phyloP scores from a whole-genome alignment of 1,284 basidiomycete genomes.

The Moesziomyces aphidis region DNA sequence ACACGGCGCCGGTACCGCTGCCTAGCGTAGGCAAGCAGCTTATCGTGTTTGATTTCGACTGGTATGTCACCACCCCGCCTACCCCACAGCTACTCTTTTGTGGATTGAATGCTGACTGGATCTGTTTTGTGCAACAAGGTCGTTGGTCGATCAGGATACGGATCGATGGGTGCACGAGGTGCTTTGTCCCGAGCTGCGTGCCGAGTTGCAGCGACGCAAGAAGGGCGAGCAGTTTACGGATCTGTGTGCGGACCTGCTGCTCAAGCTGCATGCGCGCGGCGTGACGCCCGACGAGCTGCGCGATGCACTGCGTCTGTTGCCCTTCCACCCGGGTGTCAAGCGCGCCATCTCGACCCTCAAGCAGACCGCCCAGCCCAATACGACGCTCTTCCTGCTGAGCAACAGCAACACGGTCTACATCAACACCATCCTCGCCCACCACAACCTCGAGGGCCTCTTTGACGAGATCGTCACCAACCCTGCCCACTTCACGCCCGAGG shows the following conservation, averaged over 20 bases:
- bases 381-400: slow-evolving; percentile 83
- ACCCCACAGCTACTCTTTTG: too few species aligned
- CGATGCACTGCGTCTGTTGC: slow-evolving; percentile 80
- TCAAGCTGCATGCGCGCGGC: slow-evolving; percentile 60
- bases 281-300: slow-evolving; percentile 80
- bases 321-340: slow-evolving; percentile 95
- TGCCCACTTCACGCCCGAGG: slow-evolving; percentile 80
- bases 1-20: slow-evolving; percentile 48
- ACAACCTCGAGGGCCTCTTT: slow-evolving; percentile 72
- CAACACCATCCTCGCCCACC: slow-evolving; percentile 73
- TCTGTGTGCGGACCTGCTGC: slow-evolving; percentile 66
- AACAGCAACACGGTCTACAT: slow-evolving; percentile 96
- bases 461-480: slow-evolving; percentile 92
- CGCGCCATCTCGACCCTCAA: slow-evolving; percentile 85
- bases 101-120: background rate
- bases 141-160: slow-evolving; percentile 87
- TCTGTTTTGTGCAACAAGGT: slow-evolving; percentile 27
- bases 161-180: slow-evolving; percentile 97
- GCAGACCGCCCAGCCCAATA: slow-evolving; percentile 69
- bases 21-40: slow-evolving; percentile 73
- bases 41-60: slow-evolving; percentile 97
- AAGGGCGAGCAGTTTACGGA: slow-evolving; percentile 89
- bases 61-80: slow-evolving; percentile 72
- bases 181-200: slow-evolving; percentile 83
- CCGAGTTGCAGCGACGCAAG: slow-evolving; percentile 79